Base-by-base conservation (phyloP, 202 grass and related monocot genomes). In the Cymbopogon flexuosus region DNA sequence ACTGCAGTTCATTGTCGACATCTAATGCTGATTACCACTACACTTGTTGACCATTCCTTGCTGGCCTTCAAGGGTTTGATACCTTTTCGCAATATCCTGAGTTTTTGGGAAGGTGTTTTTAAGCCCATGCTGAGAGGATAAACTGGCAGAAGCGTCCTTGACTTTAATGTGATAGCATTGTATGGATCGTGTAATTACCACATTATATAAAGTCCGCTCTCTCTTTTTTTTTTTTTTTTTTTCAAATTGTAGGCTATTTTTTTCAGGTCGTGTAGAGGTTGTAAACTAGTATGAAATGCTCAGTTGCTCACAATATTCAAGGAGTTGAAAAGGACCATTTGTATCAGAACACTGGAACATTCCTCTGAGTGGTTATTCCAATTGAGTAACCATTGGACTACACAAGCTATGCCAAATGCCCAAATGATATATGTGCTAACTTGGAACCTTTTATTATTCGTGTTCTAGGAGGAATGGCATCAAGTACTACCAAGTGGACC, bases 71-170 rank as follows among this genome's bases (percentile, higher is more conserved):
- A 88, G 43, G 75, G 31, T 74, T 62, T 62, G 41, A 22, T 58
- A 5, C 54, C 22, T 76, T 84, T 75, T 54, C 2, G 30, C 54
- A 68, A 33, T 70, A 70, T 74, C 30, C 65, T 68, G 68, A 61
- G 27, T 51, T 34, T 0, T 37, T 22, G 0, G 52, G 61, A 3
- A 23, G 18, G 30, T 64, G 65, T 59, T 70, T 52, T n/a, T 59
- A 30, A 22, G 46, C 14, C 46, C 46, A 16, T 49, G 56, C 2
- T 18, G 16, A 49, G 7, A 14, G 52, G 68, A 62, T 56, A 30
- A 19, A 70, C 19, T 13, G 1, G 24, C 4, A 58, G 22, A 18
- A 35, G 14, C 40, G 19, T 65, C 31, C 29, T 14, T 47, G 2
- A 54, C 19, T 16, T 68, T 61, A 8, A 21, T 54, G 51, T 5